These are phyloP conservation scores for Imleria badia DNA, from an alignment of 768 basidiomycete genomes.

Conservation along the genomic window DNA sequence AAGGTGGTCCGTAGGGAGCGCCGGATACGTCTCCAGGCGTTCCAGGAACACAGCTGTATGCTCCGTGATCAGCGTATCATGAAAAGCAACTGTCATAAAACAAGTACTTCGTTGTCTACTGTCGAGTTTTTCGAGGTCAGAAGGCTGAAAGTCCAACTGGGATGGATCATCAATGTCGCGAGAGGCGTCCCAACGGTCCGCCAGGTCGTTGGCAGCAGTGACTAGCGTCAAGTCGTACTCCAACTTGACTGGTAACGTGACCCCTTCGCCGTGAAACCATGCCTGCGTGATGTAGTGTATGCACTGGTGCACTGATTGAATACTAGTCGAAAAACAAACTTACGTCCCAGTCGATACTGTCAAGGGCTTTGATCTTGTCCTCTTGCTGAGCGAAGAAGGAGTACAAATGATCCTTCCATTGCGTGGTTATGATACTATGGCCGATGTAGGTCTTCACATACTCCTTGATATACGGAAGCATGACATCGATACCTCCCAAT, in stretches of 20 bases:
- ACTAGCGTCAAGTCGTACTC: constrained; percentile 56
- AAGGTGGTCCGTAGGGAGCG: constrained; percentile 46
- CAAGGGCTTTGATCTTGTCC: constrained; percentile 47
- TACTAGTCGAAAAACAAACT: constrained; percentile 24
- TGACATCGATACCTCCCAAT: constrained; percentile 54
- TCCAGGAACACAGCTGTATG: constrained; percentile 56
- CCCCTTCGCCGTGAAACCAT: constrained; percentile 60
- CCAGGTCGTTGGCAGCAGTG: constrained; percentile 50
- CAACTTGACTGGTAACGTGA: constrained; percentile 46
- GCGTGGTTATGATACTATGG: constrained; percentile 53
- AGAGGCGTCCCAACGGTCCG: constrained; percentile 51
- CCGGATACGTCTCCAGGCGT: constrained; percentile 40
- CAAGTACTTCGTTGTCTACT: constrained; percentile 49
- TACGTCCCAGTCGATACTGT: constrained; percentile 58
- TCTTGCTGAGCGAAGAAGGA: constrained; percentile 44
- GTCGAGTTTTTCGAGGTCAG: constrained; percentile 48
- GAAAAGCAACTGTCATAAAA: background rate
- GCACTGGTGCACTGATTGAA: background rate
- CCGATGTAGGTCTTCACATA: constrained; percentile 58
- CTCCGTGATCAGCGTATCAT: background rate
- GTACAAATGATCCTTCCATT: constrained; percentile 61
- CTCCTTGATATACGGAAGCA: constrained; percentile 55
- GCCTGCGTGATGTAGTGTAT: constrained; percentile 33
- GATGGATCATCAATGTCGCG: constrained; percentile 35
- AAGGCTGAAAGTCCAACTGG: constrained; percentile 40